Evolutionary conservation across 1,284 basidiomycete species (phyloP), one percentile per base, ranked within the genome.

Genomic region (Vanrija sp.): DNA sequence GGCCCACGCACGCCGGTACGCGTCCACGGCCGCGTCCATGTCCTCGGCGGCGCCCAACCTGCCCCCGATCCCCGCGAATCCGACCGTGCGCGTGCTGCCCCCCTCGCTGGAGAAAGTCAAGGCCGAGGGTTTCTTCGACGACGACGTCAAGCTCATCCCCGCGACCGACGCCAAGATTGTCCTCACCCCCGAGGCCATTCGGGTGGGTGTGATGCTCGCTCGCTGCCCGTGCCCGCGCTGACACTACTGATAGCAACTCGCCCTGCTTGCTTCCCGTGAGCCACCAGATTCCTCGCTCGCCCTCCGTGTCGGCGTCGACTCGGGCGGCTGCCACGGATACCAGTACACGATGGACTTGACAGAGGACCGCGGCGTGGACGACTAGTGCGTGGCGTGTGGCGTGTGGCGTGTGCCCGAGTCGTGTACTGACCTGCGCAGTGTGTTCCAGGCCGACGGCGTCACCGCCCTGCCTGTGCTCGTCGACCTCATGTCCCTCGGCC

Each of bases 271-370:
- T 15, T 56, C 75, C 25, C 57, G 71, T 38, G 80, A 81, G 55
- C 67, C 73, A 6, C 54, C 63, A 38, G 69, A 69, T 34, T 54
- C 65, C 0, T 62, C 69, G 12, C 63, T 81, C 9, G 78, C 78
- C 0, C 64, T 83, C 14, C 67, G 81, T 28, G 73, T 83, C 15
- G 74, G 76, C 0, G 82, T 83, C 21, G 81, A 82, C 58, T 78
- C 76, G 15, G 82, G 82, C 16, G 82, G 81, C 25, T 83, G 82
- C 67, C 82, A 83, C 61, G 82, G 82, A 5, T 83, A 82, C 62
- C 81, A 82, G 60, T 82, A 83, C 69, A 81, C 79, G 54, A 80
- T 83, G 74, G 78, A 79, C 40, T 60, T 83, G 12, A 78, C 78
- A 0, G 73, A 80, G 53, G 65, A 77, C 29, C 69, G 78, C 3